Evolutionary conservation across 2,329 filamentous ascomycete species (phyloP).

Genomic region (Stagonosporopsis chrysanthemi): DNA sequence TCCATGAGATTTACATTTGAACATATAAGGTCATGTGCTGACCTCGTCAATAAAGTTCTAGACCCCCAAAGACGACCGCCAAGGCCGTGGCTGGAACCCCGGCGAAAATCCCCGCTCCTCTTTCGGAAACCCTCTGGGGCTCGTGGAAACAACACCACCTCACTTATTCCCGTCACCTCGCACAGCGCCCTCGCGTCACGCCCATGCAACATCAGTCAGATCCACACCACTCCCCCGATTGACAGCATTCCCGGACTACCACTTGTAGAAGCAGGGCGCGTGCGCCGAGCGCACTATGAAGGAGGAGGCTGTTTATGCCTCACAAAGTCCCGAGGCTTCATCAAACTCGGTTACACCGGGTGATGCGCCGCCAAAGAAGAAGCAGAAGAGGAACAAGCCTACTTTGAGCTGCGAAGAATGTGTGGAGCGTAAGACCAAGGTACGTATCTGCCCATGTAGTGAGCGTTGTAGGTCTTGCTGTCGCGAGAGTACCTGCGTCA

Average conservation of each 20-base stretch:
- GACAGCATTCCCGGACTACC: conserved; percentile 12
- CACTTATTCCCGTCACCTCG: conserved; percentile 39
- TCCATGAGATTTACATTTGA: not conserved
- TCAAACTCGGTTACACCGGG: conserved; percentile 23
- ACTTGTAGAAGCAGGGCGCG: conserved; percentile 4
- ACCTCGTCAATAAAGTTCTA: conserved; percentile 1
- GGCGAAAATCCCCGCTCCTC: conserved; percentile 22
- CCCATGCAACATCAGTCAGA: conserved; percentile 27
- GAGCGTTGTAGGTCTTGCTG: not conserved
- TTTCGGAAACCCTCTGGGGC: conserved; percentile 23
- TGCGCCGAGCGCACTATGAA: conserved; percentile 22
- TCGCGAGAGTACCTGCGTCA: conserved; percentile 7
- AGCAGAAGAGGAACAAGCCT: conserved; percentile 85
- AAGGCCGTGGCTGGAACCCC: conserved; percentile 28
- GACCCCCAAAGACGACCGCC: conserved; percentile 9
- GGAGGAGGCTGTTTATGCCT: conserved; percentile 24
- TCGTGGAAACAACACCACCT: conserved; percentile 32
- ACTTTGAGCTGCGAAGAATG: conserved; percentile 81
- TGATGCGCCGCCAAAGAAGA: conserved; percentile 63
- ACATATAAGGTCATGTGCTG: no score
- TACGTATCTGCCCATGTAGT: conserved; percentile 46
- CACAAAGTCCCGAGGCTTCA: conserved; percentile 30
- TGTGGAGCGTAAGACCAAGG: conserved; percentile 83
- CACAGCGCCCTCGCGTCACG: conserved; percentile 32
- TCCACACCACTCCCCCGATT: not conserved